Conservation (phyloP, 495 filamentous ascomycete genomes). For the Aspergillus heteromorphus region DNA sequence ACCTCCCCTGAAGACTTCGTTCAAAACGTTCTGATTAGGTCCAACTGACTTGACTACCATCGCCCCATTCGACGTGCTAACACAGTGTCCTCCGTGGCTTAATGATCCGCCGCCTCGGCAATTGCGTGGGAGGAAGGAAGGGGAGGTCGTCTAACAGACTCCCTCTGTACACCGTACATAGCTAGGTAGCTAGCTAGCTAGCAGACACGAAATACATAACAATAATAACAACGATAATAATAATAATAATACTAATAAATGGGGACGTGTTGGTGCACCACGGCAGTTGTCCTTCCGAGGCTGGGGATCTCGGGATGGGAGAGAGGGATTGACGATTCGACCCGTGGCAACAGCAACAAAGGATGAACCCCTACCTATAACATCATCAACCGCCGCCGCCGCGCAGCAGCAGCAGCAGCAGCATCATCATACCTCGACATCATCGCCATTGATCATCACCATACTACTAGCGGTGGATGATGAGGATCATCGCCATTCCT, state of each 20-base stretch:
- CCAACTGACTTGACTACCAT: neutral
- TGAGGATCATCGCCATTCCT: conserved; percentile 21
- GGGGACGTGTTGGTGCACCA: neutral
- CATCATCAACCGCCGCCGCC: neutral
- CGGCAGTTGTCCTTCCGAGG: neutral
- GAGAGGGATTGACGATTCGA: neutral
- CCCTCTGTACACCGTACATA: too few species aligned
- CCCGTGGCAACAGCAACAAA: neutral
- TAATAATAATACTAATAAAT: too few species aligned
- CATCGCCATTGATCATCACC: neutral
- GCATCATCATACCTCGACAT: neutral
- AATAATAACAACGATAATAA: too few species aligned
- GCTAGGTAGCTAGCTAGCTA: too few species aligned
- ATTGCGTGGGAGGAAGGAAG: neutral
- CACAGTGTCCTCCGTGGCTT: neutral
- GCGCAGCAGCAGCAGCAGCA: neutral
- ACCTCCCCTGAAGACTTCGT: conserved; percentile 13
- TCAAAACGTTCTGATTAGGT: neutral
- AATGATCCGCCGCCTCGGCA: conserved; percentile 9
- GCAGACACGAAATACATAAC: too few species aligned
- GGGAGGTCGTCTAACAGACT: neutral
- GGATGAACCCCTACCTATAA: neutral
- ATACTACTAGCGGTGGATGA: conserved; percentile 13
- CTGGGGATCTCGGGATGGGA: too few species aligned
- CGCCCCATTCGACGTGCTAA: neutral